Evolutionary conservation across 495 filamentous ascomycete genomes (phyloP).

Genomic region (Lophiotrema nucula): DNA sequence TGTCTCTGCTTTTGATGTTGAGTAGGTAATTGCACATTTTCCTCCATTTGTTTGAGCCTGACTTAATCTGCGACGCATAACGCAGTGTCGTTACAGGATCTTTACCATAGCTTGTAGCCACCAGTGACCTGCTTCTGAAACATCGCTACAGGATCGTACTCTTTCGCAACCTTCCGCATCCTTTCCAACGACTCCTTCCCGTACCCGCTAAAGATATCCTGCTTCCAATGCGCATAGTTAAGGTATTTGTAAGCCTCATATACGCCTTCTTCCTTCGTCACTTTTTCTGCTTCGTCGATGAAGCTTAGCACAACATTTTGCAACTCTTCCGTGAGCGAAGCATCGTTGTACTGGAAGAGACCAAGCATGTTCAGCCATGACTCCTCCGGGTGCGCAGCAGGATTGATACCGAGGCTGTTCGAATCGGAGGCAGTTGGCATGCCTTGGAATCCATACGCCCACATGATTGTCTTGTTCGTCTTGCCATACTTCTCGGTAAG

Average conservation of each 20-base stretch:
- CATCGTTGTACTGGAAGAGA: background rate
- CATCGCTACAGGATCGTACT: slow-evolving; percentile 3
- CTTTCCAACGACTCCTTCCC: background rate
- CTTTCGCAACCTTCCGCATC: background rate
- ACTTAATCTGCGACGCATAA: too few species aligned
- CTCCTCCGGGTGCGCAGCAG: background rate
- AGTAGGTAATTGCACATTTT: too few species aligned
- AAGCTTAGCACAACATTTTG: background rate
- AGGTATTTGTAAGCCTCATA: slow-evolving; percentile 1
- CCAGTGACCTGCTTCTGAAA: slow-evolving; percentile 11
- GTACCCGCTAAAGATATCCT: slow-evolving; percentile 11
- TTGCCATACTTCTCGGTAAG: background rate
- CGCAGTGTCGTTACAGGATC: too few species aligned
- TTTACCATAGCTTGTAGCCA: slow-evolving; percentile 1
- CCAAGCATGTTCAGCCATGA: background rate
- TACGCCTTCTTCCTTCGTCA: background rate
- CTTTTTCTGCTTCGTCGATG: background rate
- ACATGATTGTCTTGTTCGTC: background rate
- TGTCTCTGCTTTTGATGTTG: too few species aligned
- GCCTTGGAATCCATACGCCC: background rate
- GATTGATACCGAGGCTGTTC: background rate
- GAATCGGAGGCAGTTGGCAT: background rate
- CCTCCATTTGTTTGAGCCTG: too few species aligned
- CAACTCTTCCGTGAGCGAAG: background rate
- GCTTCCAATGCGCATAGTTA: slow-evolving; percentile 6